Percentiles rank a stretch among this genome's conserved stretches.
phyloP scores from a whole-genome alignment of 768 basidiomycete genomes.

The Kwoniella botswanensis region DNA sequence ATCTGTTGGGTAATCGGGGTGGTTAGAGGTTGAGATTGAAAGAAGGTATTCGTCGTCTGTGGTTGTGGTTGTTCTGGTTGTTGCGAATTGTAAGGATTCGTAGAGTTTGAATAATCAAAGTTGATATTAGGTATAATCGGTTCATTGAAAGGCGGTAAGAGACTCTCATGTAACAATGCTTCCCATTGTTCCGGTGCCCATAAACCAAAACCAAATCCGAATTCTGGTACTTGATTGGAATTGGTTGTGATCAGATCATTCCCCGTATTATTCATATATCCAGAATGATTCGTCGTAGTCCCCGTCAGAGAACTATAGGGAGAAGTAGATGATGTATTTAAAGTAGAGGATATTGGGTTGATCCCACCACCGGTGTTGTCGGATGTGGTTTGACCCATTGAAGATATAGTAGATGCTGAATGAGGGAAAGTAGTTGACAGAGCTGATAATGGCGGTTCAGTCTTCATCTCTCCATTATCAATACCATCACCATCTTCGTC shows the following conservation, averaged over 20 bases:
- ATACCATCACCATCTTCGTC: too few relatives aligned
- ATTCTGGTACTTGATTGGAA: slow-evolving; percentile 7
- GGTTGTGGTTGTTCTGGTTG: not conserved
- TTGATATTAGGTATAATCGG: slow-evolving; percentile 21
- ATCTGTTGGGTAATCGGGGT: not conserved
- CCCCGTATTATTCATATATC: not conserved
- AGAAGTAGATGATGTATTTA: not conserved
- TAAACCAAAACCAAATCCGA: slow-evolving; percentile 21
- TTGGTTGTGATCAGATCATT: not conserved
- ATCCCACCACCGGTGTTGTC: not conserved
- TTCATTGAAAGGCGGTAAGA: slow-evolving; percentile 33
- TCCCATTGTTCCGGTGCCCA: slow-evolving; percentile 35
- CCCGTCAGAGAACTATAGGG: not conserved
- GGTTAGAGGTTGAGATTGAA: not conserved
- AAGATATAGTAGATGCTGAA: not conserved
- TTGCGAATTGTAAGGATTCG: not conserved
- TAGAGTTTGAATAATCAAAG: slow-evolving; percentile 16
- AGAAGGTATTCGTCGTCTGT: slow-evolving; percentile 4
- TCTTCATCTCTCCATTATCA: not conserved
- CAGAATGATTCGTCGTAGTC: not conserved
- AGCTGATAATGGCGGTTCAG: not conserved
- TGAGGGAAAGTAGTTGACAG: not conserved
- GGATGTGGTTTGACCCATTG: not conserved
- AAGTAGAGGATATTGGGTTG: not conserved
- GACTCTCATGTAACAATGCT: slow-evolving; percentile 19